Base-by-base conservation (phyloP, 192 early-diverging fungal genomes). In the Linnemannia zychae region DNA sequence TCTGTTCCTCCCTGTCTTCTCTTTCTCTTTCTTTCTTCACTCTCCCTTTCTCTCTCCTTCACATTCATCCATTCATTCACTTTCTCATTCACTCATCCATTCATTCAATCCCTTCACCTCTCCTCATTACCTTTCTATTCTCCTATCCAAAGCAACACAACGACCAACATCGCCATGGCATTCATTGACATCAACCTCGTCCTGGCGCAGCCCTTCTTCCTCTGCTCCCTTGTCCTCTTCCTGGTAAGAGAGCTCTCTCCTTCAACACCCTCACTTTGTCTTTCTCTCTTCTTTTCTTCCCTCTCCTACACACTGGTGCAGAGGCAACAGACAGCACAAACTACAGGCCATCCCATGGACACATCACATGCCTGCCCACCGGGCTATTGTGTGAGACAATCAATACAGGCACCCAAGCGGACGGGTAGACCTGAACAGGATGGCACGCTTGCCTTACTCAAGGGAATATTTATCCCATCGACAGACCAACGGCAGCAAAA, bases 121-220 rank as follows among this genome's bases (percentile, higher is more conserved):
- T 53, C 28, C 68, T 34, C 17, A 33, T 63, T 24, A 28, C 9
- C n/a, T 3, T 24, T 57, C 53, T 57, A 20, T 24, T 11, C 22
- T n/a, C 12, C n/a, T 11, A 20, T 28, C 4, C 49, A 52, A 20
- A 40, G 17, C 33, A 73, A 17, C 12, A 31, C 57, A 31, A 33
- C 52, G 2, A 24, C 52, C 7, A 57, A 57, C 52, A 57, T 17
- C 22, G 57, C 66, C 71, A 84, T 78, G 82, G 31, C 46, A 11
- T 36, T 28, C 40, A 13, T 74, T 37, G 76, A 78, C 40, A 44
- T 77, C 46, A 46, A 67, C 34, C 76, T 78, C 34, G 53, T 84
- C 34, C 70, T 84, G 82, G 76, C 82, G 47, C 82, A 84, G 82
- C 76, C 76, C 38, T 74, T 84, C 67, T 84, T 84, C 67, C 72